Conservation (phyloP, 2,329 filamentous ascomycete genomes). For the Xylariaceae sp. region DNA sequence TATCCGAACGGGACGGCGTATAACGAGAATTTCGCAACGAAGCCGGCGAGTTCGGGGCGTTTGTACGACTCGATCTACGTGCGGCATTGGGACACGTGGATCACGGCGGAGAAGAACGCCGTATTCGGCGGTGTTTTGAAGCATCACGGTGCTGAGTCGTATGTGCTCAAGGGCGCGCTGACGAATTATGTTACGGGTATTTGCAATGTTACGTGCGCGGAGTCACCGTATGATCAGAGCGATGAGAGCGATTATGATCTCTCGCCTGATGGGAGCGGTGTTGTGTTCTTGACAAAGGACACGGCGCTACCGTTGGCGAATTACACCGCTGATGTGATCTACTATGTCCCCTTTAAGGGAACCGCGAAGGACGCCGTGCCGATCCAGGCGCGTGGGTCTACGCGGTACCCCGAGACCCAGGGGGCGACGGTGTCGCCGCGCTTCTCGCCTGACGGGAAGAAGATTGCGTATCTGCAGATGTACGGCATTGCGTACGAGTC, state of each 20-base stretch:
- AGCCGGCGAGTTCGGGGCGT: conserved; percentile 45
- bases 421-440: conserved; percentile 34
- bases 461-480: conserved; percentile 58
- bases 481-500: conserved; percentile 54
- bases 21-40: conserved; percentile 45
- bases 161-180: conserved; percentile 29
- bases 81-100: conserved; percentile 56
- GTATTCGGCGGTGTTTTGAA: conserved; percentile 55
- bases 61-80: conserved; percentile 54
- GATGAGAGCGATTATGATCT: conserved; percentile 58
- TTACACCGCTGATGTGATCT: conserved; percentile 40
- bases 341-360: conserved; percentile 33
- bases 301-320: conserved; percentile 50
- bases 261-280: conserved; percentile 37
- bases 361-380: conserved; percentile 29
- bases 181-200: conserved; percentile 35
- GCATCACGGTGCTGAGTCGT: conserved; percentile 22
- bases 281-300: conserved; percentile 54
- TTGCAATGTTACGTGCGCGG: conserved; percentile 31
- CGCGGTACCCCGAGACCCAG: conserved; percentile 30
- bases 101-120: conserved; percentile 50
- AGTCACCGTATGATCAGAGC: conserved; percentile 47
- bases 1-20: conserved; percentile 53
- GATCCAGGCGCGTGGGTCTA: conserved; percentile 33
- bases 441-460: conserved; percentile 54